Percentiles rank a stretch among this genome's conserved stretches.
Conservation (phyloP, 129 eudicot genomes). For the Chrysanthemum lavandulifolium region DNA sequence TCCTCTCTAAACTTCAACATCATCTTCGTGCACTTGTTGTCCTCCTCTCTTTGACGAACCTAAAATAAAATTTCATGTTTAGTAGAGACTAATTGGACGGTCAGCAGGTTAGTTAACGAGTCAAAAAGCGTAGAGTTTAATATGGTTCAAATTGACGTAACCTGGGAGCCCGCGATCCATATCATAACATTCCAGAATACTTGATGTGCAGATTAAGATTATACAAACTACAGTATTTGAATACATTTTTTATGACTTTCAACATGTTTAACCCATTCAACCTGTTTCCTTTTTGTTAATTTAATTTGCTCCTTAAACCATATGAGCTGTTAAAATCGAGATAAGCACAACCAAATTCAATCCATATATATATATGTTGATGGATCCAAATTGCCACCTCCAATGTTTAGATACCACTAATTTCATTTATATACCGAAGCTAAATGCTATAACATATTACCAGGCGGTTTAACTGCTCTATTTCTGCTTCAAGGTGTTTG, state of each 20-base stretch:
- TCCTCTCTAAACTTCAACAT: conserved; percentile 93
- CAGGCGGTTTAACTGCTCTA: conserved; percentile 81
- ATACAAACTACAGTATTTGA: background rate
- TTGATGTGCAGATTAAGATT: background rate
- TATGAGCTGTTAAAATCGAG: background rate
- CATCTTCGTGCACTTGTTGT: conserved; percentile 86
- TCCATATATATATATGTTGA: background rate
- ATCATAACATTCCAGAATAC: too few relatives aligned
- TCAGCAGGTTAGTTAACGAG: background rate
- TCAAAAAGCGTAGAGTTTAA: background rate
- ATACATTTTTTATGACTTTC: background rate
- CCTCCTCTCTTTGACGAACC: conserved; percentile 99
- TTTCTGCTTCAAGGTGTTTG: conserved; percentile 84
- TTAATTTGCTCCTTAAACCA: background rate
- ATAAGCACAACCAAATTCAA: background rate
- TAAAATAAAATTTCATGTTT: conserved; percentile 27
- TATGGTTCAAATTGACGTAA: background rate
- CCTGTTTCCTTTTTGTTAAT: background rate
- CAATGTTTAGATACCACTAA: background rate
- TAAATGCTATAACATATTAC: conserved; percentile 33
- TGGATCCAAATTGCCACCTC: background rate
- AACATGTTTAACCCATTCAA: background rate
- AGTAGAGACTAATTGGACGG: background rate
- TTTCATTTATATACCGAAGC: background rate
- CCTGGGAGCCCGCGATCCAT: too few relatives aligned